These are phyloP conservation scores for Phytophthora macrochlamydospora DNA, from an alignment of 352 stramenopile genomes.

Conservation along the genomic window DNA sequence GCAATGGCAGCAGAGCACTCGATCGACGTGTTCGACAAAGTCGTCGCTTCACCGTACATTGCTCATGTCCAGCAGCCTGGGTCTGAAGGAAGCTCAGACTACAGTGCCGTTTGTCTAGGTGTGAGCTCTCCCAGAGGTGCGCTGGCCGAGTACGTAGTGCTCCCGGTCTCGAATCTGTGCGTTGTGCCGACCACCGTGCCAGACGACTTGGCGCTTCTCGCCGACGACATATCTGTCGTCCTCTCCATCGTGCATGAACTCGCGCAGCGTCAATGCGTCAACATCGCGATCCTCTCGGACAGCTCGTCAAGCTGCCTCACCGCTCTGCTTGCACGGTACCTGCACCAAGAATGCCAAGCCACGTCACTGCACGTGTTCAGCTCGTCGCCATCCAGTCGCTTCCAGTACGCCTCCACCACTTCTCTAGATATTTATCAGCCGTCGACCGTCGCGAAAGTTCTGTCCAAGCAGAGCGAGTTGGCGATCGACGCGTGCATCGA, in stretches of 20 bases:
- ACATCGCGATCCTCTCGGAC: conserved; percentile 39
- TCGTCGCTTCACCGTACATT: conserved; percentile 40
- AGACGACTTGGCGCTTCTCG: conserved; percentile 49
- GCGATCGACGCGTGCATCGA: conserved; percentile 56
- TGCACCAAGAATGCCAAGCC: conserved; percentile 29
- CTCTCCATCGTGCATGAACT: conserved; percentile 42
- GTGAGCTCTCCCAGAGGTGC: conserved; percentile 36
- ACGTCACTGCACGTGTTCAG: conserved; percentile 38
- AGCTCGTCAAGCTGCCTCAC: neutral
- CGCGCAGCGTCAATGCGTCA: conserved; percentile 18
- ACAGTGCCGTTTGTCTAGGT: conserved; percentile 29
- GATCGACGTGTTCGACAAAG: conserved; percentile 36
- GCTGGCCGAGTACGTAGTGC: conserved; percentile 47
- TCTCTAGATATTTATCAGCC: conserved; percentile 42
- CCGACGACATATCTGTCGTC: conserved; percentile 44
- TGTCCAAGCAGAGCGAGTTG: conserved; percentile 31
- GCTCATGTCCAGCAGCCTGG: neutral
- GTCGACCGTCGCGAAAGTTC: conserved; percentile 18
- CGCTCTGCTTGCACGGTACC: conserved; percentile 29
- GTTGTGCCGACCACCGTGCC: conserved; percentile 35
- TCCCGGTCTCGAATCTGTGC: conserved; percentile 41
- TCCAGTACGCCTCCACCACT: conserved; percentile 33
- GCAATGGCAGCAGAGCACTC: neutral
- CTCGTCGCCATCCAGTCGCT: conserved; percentile 11
- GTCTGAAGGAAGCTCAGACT: neutral